These are phyloP conservation scores for Lyophyllum decastes DNA, from an alignment of 768 basidiomycete species.

Conservation along the genomic window DNA sequence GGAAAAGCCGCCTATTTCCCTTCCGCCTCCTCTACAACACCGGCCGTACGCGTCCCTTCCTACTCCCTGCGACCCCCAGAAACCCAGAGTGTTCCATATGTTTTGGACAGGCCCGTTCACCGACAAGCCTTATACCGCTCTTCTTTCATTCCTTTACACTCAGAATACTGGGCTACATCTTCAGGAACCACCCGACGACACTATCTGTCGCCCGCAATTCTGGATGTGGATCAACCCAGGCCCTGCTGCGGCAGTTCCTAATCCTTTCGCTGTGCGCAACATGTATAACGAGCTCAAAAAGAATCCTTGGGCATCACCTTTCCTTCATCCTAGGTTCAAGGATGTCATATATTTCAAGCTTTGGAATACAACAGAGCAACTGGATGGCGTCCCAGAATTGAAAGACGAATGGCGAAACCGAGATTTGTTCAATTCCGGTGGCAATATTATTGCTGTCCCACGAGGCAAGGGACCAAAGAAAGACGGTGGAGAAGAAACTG, in stretches of 20 bases:
- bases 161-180: conserved; percentile 89
- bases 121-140: conserved; percentile 96
- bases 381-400: conserved; percentile 89
- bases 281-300: conserved; percentile 82
- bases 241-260: conserved; percentile 89
- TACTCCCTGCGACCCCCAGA: conserved; percentile 77
- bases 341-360: conserved; percentile 93
- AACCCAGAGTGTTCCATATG: conserved; percentile 94
- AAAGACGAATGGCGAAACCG: conserved; percentile 87
- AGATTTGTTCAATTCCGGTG: conserved; percentile 87
- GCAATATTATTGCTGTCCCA: conserved; percentile 70
- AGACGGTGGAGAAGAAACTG: background rate
- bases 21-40: conserved; percentile 54
- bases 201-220: conserved; percentile 83
- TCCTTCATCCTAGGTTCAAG: conserved; percentile 90
- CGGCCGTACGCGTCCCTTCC: conserved; percentile 57
- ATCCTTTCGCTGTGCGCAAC: conserved; percentile 75
- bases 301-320: conserved; percentile 95
- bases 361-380: conserved; percentile 98
- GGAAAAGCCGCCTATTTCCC: conserved; percentile 53
- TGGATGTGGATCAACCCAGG: conserved; percentile 99
- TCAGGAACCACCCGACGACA: conserved; percentile 46
- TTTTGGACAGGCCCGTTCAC: conserved; percentile 99
- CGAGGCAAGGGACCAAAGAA: conserved; percentile 33
- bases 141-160: conserved; percentile 93